These are phyloP conservation scores for Paulownia fortunei DNA, from an alignment of 257 asterid genomes.

Conservation along the genomic window DNA sequence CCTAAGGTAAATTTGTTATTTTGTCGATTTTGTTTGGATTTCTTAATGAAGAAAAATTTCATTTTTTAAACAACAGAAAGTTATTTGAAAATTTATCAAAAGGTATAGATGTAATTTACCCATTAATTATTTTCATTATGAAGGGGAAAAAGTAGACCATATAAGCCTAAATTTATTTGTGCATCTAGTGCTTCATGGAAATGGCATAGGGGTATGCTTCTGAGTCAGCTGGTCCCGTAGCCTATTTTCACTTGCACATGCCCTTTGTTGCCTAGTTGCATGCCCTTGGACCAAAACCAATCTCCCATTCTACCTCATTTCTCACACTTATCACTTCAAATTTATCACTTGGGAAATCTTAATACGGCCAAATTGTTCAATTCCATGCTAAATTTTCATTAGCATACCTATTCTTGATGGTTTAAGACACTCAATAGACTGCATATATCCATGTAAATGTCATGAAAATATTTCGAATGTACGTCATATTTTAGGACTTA, in stretches of 20 bases:
- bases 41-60: not conserved
- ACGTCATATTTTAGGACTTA: too few relatives aligned
- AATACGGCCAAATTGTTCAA: not conserved
- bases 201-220: slow-evolving; percentile 31
- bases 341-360: slow-evolving; percentile 11
- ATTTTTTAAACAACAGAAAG: too few relatives aligned
- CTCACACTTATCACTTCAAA: slow-evolving; percentile 7
- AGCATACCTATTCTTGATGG: not conserved
- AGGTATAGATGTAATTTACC: too few relatives aligned
- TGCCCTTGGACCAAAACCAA: slow-evolving; percentile 17
- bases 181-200: slow-evolving; percentile 16
- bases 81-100: too few relatives aligned
- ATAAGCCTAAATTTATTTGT: not conserved
- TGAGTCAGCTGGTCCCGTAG: slow-evolving; percentile 59
- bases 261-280: slow-evolving; percentile 40
- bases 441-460: not conserved
- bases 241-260: slow-evolving; percentile 58
- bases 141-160: not conserved
- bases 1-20: too few relatives aligned
- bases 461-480: too few relatives aligned
- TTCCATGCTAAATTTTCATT: not conserved
- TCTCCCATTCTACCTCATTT: slow-evolving; percentile 31
- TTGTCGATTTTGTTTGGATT: too few relatives aligned
- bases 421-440: not conserved
- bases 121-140: not conserved